Evolutionary conservation across 306 rosid species (phyloP).

Genomic region (Malus domestica): ASM211411v1 NC_041795.1:21033501-21034000

Average conservation of each 20-base stretch:
- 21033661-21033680: no score
- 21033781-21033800: not conserved
- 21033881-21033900: not conserved
- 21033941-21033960: not conserved
- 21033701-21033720: slow-evolving; percentile 9
- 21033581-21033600: not conserved
- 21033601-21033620: no score
- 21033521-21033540: no score
- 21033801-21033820: not conserved
- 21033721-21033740: slow-evolving; percentile 4
- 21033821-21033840: not conserved
- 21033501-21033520: no score
- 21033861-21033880: not conserved
- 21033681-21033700: not conserved
- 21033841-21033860: not conserved
- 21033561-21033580: not conserved
- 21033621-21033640: no score
- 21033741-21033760: slow-evolving; percentile 19
- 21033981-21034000: slow-evolving; percentile 6
- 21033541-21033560: not conserved
- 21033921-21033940: not conserved
- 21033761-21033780: slow-evolving; percentile 8
- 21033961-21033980: not conserved
- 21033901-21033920: slow-evolving; percentile 11
- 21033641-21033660: no score